Evolutionary conservation across 192 early-diverging fungal genomes (phyloP), one percentile per base, ranked within the genome.

Genomic region (Obelidium mucronatum): DNA sequence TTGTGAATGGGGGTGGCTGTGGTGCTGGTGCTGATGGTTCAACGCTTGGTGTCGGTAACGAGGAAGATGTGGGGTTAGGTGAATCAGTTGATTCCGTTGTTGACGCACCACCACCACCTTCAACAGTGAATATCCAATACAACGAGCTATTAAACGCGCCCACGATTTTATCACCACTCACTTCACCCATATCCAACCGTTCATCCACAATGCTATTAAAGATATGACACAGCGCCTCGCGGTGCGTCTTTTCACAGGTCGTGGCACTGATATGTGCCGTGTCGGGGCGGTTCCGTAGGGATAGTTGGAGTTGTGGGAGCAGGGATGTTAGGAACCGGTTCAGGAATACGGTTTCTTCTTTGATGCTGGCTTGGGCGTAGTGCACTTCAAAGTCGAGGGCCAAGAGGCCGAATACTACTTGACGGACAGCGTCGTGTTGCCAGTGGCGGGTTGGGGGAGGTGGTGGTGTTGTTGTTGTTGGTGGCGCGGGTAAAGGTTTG

Each of bases 341-440:
- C 17, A 37, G 63, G 37, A 65, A 65, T 19, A 65, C 63, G 63
- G 19, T 39, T 65, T 65, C 63, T 40, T 39, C 34, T 51, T 69
- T 69, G 42, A 31, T 6, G 58, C 15, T 19, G 33, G 58, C 6
- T 31, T 48, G 48, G 13, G 67, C 42, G 67, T 69, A 69, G 33
- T 69, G 67, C 6, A 69, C 33, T 35, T 69, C 67, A 54, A 53
- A 69, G 52, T 69, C 67, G 34, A 69, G 67, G 11, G 67, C 67
- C 13, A 69, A 34, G 52, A 69, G 67, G 13, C 44, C 67, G 33
- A 54, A 69, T 17, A 69, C 42, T 13, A 69, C 67, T 35, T 69
- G 67, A n/a, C 52, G 67, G 26, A 69, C n/a, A 1, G 42, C 48
- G 67, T 48, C 42, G 67, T 69, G 67, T 53, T 69, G 67, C 67